Base-by-base conservation (phyloP, 31 red algal species). In the Endocladia muricata region DNA sequence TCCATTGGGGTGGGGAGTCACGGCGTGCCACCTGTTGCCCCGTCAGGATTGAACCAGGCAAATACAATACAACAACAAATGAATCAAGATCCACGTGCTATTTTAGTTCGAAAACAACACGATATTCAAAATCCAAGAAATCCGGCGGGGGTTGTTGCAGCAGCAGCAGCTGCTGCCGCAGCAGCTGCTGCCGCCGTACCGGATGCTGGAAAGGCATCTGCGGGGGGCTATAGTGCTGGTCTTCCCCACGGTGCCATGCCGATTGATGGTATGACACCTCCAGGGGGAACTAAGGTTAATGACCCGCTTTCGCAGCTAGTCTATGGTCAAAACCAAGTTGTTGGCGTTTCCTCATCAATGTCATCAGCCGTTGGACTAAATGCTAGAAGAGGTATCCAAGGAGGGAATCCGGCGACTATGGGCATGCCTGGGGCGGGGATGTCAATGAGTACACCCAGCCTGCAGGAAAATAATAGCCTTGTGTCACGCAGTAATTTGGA, bases 141-240 rank as follows among this genome's bases (percentile, higher is more conserved):
- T 48, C 19, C n/a, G 4, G 17, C 19, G 17, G 23, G 25, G 31
- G 41, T 49, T 43, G 68, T 42, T n/a, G 55, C 21, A 34, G 30
- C 31, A 37, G 74, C 76, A 31, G 69, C 70, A 9, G 76, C 86
- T 15, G 77, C 77, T n/a, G 68, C 78, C 31, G 70, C 56, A 23
- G 86, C 72, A 17, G 70, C 77, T 17, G 68, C 86, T 23, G 76
- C 86, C 32, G 57, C 86, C 36, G 68, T 71, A 1, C 43, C 68
- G 44, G 21, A 57, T 13, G 61, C 52, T 21, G 33, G 33, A 51
- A 71, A 57, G 28, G 8, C 5, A 28, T 29, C 38, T 2, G 58
- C 51, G 28, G 30, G 58, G 29, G 61, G 49, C 3, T 34, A 39
- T 13, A 47, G 75, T 66, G 17, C 68, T 3, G 17, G 47, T 4